Evolutionary conservation across 306 rosid species (phyloP).

Genomic region (Trifolium dubium): DNA sequence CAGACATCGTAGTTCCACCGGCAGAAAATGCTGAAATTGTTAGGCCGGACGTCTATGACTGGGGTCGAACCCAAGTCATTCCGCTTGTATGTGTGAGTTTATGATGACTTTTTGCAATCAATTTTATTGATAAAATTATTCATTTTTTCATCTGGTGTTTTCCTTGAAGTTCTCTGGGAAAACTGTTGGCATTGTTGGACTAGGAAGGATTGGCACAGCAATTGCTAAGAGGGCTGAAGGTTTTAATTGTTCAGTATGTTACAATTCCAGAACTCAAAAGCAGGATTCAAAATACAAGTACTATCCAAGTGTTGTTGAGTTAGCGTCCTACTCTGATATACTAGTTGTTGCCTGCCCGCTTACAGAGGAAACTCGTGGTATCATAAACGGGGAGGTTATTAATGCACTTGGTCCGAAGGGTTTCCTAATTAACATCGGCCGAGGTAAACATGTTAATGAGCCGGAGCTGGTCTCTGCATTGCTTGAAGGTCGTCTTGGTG

Average conservation of each 20-base stretch:
- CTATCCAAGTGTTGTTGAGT: conserved; percentile 69
- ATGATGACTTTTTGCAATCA: too few relatives aligned
- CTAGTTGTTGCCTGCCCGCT: conserved; percentile 85
- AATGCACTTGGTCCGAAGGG: conserved; percentile 83
- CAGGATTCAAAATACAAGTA: conserved; percentile 62
- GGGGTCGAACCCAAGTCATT: too few relatives aligned
- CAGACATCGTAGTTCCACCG: too few relatives aligned
- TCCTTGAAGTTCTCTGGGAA: conserved; percentile 80
- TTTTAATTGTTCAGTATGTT: conserved; percentile 68
- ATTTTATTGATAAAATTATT: too few relatives aligned
- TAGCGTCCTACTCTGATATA: conserved; percentile 75
- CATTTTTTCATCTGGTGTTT: background rate
- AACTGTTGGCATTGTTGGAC: conserved; percentile 77
- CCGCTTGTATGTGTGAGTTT: too few relatives aligned
- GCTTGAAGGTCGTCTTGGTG: conserved; percentile 80
- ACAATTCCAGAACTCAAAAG: conserved; percentile 70
- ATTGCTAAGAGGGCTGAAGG: conserved; percentile 85
- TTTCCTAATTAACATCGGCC: conserved; percentile 74
- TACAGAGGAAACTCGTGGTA: conserved; percentile 63
- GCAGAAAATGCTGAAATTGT: too few relatives aligned
- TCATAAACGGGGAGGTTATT: conserved; percentile 70
- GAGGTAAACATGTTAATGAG: conserved; percentile 88
- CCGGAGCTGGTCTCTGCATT: conserved; percentile 72
- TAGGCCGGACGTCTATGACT: too few relatives aligned
- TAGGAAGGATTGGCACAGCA: conserved; percentile 85